Base-by-base conservation (phyloP, 106 monocot genomes). In the Dactylorhiza incarnata region DNA sequence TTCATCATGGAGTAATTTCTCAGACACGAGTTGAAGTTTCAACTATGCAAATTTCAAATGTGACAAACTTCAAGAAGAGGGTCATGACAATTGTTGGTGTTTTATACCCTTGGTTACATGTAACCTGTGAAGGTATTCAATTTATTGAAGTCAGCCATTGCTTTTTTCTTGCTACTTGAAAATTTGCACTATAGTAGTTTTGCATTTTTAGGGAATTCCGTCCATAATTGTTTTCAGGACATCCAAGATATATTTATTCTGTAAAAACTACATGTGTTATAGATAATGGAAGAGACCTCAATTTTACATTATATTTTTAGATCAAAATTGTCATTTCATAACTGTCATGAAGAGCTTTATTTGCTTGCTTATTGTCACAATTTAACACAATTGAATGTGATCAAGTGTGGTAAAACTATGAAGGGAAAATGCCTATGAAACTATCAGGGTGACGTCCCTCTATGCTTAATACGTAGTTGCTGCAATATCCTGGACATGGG, bases 51-150 rank as follows among this genome's bases (percentile, higher is more conserved):
- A 63, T 43, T 48, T 93, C 96, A 82, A 87, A 67, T 48, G 9
- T 89, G 67, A 62, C 69, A 51, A 70, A 22, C 70, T 55, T 91
- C 25, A 97, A 79, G 77, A 91, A 80, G 82, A 87, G 74, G 75
- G 67, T 97, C 73, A 73, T 73, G 66, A 66, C 81, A 78, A 71
- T 89, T 59, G 75, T 97, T 44, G 82, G 81, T 83, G 80, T 77
- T 74, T 97, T 83, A 82, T 97, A 97, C 83, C 97, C 97, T 74
- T 97, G 91, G 93, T 84, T 97, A 73, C 97, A 97, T 91, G 94
- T 91, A 73, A 91, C 89, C 37, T 91, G 83, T 83, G 97, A 97
- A 89, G 97, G 97, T 95, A 66, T 70, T 19, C 66, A 16, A 51
- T 73, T 79, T 76, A 23, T 24, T 53, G 13, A 45, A 54, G 8